Base-by-base conservation (phyloP, 345 rosid species). In the Durio zibethinus region DNA sequence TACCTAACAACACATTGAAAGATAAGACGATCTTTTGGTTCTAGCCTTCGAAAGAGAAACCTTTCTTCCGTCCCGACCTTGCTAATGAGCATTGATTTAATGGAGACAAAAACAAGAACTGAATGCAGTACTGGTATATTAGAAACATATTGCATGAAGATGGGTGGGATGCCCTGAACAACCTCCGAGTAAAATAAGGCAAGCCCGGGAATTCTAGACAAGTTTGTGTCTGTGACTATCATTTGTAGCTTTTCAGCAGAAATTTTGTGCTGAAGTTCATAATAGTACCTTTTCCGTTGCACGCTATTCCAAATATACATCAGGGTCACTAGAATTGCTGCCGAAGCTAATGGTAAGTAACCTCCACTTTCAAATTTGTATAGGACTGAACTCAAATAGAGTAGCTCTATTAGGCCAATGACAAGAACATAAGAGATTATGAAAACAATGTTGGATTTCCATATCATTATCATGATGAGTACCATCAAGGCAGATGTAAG, bases 321-420 rank as follows among this genome's bases (percentile, higher is more conserved):
- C 23, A 89, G 53, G 4, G 66, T 20, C 76, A 85, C 76, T 29
- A 84, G 43, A 23, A 80, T 2, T 0, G 73, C 23, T 20, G 85
- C 82, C 18, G 87, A 85, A 5, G 76, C 56, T 7, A 89, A 50
- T 0, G 89, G 92, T n/a, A 87, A 67, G 75, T 87, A 85, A 0
- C 87, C 90, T 79, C 90, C 86, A 10, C 72, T 81, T 20, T 69
- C 47, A 45, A 85, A 85, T 59, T 85, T 88, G 86, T 81, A 84
- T 1, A 83, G 82, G 14, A 85, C 87, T 0, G 88, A 83, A 72
- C 87, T 88, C 48, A 84, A 60, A 50, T 77, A 84, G 16, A 77
- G 0, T 10, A 82, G 61, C 77, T 85, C 88, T 4, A 84, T 63
- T 1, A 71, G 45, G 16, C 81, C 77, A 5, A 82, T 50, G n/a